phyloP scores from a whole-genome alignment of 768 basidiomycete genomes.

The Boletus fagicola region DNA sequence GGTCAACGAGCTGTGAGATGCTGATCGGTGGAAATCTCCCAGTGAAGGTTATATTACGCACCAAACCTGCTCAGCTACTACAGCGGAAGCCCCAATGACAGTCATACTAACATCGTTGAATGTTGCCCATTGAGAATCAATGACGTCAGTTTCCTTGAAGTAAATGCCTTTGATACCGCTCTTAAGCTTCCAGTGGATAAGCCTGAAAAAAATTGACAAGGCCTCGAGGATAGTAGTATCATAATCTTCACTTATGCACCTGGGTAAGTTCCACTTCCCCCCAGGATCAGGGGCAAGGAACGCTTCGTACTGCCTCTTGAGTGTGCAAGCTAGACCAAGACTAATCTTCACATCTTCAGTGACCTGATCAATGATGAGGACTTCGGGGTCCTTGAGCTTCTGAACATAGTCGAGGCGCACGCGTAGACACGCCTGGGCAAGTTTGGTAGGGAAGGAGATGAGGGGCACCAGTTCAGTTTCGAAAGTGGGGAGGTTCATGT shows the following conservation, averaged over 20 bases:
- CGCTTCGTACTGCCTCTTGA: slow-evolving; percentile 93
- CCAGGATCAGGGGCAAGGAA: slow-evolving; percentile 84
- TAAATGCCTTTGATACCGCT: slow-evolving; percentile 88
- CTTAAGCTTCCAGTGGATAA: slow-evolving; percentile 96
- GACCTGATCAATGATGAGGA: slow-evolving; percentile 92
- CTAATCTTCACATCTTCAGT: slow-evolving; percentile 89
- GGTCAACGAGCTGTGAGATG: slow-evolving; percentile 68
- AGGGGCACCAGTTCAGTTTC: slow-evolving; percentile 85
- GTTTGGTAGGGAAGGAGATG: slow-evolving; percentile 94
- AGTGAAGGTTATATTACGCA: slow-evolving; percentile 36
- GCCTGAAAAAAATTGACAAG: slow-evolving; percentile 83
- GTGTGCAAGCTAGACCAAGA: slow-evolving; percentile 89
- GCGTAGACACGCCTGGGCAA: slow-evolving; percentile 88
- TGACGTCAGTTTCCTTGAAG: slow-evolving; percentile 97
- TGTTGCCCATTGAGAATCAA: slow-evolving; percentile 95
- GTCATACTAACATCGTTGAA: slow-evolving; percentile 90
- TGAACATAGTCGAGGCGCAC: slow-evolving; percentile 87
- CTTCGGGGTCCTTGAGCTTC: slow-evolving; percentile 83
- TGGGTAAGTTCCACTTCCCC: slow-evolving; percentile 85
- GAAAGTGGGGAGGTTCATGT: slow-evolving; percentile 91
- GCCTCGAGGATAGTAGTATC: slow-evolving; percentile 87
- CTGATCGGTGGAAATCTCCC: background rate
- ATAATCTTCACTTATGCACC: slow-evolving; percentile 87
- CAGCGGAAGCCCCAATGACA: slow-evolving; percentile 79
- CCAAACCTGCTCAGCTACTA: slow-evolving; percentile 97